Evolutionary conservation across 2,329 filamentous ascomycete genomes (phyloP).

Genomic region (Calonectria hawksworthii): DNA sequence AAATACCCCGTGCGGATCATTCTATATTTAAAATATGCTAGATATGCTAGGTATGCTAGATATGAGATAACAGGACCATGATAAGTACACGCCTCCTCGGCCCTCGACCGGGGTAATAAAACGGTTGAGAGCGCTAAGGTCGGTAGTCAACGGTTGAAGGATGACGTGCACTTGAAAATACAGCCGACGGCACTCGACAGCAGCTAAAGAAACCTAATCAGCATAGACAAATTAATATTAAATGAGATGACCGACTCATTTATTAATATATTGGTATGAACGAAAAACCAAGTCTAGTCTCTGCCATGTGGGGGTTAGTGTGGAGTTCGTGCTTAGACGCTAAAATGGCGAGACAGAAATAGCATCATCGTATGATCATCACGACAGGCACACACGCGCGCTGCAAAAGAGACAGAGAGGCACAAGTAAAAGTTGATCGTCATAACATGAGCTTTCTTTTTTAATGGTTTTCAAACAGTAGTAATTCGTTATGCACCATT

Average conservation of each 20-base stretch:
- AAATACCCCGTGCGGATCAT: neutral
- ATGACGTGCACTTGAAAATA: neutral
- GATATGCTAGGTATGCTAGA: too few relatives aligned
- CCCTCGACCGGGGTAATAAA: neutral
- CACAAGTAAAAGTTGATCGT: neutral
- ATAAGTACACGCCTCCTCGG: neutral
- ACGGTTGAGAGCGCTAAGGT: neutral
- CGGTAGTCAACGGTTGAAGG: neutral
- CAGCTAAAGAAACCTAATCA: neutral
- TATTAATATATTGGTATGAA: neutral
- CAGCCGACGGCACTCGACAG: neutral
- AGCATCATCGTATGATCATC: neutral
- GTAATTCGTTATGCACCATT: constrained; percentile 40
- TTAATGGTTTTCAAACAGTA: neutral
- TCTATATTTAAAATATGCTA: neutral
- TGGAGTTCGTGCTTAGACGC: neutral
- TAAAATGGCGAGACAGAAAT: neutral
- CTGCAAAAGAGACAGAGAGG: neutral
- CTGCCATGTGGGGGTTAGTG: neutral
- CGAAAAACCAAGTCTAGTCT: neutral
- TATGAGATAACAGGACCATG: neutral
- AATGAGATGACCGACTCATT: neutral
- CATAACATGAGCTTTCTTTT: constrained; percentile 1
- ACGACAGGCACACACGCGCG: neutral
- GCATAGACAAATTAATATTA: neutral